Conservation (phyloP, 192 early-diverging fungal genomes). For the Podila epigama region DNA sequence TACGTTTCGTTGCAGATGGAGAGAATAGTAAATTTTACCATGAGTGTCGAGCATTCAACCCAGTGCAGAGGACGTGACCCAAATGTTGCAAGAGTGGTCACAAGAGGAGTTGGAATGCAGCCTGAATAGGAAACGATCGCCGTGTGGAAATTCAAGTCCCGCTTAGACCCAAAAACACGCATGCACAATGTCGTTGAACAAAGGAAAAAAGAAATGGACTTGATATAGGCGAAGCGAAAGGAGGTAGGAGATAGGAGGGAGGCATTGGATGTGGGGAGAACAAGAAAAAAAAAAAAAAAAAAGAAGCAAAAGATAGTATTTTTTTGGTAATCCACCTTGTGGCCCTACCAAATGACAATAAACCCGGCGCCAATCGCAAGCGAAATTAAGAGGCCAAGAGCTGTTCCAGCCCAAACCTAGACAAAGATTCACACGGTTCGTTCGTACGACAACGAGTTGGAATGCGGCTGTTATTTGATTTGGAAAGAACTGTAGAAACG, state of each 20-base stretch:
- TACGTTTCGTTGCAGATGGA: not conserved
- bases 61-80: no score
- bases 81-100: no score
- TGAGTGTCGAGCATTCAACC: no score
- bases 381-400: constrained; percentile 67
- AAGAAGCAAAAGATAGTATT: not conserved
- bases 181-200: not conserved
- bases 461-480: no score
- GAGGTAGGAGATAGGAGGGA: not conserved
- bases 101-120: not conserved
- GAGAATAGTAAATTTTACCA: no score
- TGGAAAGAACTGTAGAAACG: not conserved
- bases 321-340: not conserved
- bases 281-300: not conserved
- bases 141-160: not conserved
- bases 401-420: constrained; percentile 83
- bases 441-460: constrained; percentile 26
- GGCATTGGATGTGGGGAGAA: not conserved
- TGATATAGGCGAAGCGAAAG: no score
- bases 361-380: constrained; percentile 77
- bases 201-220: constrained; percentile 1
- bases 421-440: no score
- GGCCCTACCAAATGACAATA: constrained; percentile 82
- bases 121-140: constrained; percentile 3
- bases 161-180: not conserved